Base-by-base conservation (phyloP, 495 filamentous ascomycete genomes). In the Aspergillus hancockii region DNA sequence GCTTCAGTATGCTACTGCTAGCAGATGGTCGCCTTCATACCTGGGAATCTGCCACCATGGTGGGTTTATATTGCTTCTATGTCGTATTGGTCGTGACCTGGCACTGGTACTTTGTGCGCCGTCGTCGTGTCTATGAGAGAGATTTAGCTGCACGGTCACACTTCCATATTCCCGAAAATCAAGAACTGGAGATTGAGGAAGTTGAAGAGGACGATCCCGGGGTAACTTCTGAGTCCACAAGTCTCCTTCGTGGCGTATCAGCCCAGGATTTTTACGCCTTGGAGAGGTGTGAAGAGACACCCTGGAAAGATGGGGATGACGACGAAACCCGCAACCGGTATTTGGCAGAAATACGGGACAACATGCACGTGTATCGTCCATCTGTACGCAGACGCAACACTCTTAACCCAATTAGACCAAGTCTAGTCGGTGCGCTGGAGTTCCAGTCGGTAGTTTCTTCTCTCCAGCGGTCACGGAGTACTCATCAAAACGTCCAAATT, bases 21-120 rank as follows among this genome's bases (percentile, higher is more conserved):
- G 87, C 87, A 14, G 95, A 99, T 69, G 94, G 93, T 0, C 79
- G 84, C 58, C 80, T 99, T 53, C 82, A 89, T 54, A 72, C 91
- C 10, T 97, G 91, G 92, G 95, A 99, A 71, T 94, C 91, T 61
- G 81, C 81, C 40, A 74, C 82, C 49, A 99, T 99, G 95, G 91
- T 99, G 46, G 87, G 79, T 21, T 91, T 95, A 60, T 99, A 99
- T 68, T 55, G 88, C 21, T 94, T 94, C 65, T 99, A 99, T 65
- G 95, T 99, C 7, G 67, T 85, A 5, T 83, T 91, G 38, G 95
- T 99, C 18, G 88, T 98, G 14, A 81, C 83, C 0, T 98, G 92
- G 93, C 95, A 99, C 73, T 96, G 92, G 87, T 87, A 88, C 73
- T 71, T 89, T 13, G 80, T 82, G 46, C 79, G 85, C 54, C 71